These are phyloP conservation scores for Tetrastigma voinierianum DNA, from an alignment of 164 flowering plant genomes.

Conservation along the genomic window DNA sequence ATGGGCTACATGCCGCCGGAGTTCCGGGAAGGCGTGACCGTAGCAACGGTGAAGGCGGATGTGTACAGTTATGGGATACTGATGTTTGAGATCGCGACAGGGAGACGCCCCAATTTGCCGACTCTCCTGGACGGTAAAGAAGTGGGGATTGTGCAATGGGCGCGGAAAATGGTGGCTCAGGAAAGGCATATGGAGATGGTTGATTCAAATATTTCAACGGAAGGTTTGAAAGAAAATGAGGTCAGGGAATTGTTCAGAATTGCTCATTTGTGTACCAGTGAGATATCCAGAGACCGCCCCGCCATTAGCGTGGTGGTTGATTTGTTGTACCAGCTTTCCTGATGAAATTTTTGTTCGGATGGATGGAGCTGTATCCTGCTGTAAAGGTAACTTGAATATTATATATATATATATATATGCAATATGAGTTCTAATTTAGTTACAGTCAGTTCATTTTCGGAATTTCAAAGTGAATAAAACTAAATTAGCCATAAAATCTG, in stretches of 20 bases:
- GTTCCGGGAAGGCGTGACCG: conserved; percentile 51
- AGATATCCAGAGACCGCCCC: conserved; percentile 46
- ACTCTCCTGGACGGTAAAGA: conserved; percentile 32
- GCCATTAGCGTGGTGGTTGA: conserved; percentile 51
- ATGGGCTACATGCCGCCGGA: conserved; percentile 98
- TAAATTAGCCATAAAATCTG: no score
- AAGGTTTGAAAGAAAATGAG: conserved; percentile 29
- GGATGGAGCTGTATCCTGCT: no score
- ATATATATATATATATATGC: no score
- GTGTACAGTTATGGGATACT: conserved; percentile 81
- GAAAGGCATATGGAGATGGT: conserved; percentile 46
- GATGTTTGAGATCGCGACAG: conserved; percentile 72
- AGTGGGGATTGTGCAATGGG: conserved; percentile 60
- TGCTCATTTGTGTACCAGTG: conserved; percentile 52
- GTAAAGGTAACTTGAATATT: neutral
- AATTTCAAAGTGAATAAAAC: no score
- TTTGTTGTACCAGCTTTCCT: conserved; percentile 26
- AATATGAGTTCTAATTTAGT: no score
- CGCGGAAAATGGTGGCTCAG: conserved; percentile 32
- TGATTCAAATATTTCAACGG: conserved; percentile 29
- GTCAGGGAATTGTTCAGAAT: conserved; percentile 57
- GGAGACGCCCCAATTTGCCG: conserved; percentile 65
- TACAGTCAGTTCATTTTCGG: no score
- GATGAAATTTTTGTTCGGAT: neutral
- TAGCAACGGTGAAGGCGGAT: conserved; percentile 62